Base-by-base conservation (phyloP, 345 rosid species). In the Syzygium oleosum region DNA sequence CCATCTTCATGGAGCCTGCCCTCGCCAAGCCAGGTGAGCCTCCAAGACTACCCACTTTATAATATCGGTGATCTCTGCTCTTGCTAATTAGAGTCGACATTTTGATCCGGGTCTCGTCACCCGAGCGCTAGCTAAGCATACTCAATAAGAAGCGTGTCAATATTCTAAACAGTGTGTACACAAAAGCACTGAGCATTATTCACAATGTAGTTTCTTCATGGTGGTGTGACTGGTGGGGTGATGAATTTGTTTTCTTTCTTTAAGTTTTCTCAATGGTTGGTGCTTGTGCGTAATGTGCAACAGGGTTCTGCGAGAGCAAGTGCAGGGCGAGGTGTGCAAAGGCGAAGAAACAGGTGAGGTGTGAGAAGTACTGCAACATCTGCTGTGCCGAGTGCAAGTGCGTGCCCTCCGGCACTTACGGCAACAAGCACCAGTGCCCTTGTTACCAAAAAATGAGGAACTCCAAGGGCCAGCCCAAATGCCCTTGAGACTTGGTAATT, bases 321-420 rank as follows among this genome's bases (percentile, higher is more conserved):
- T 93, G 95, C 92, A 78, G 54, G 78, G 85, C 16, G 55, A 91
- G 95, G 88, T 93, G 95, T 83, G 90, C 80, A 5, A 86, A 88
- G 86, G 94, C 94, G 6, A 90, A 92, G n/a, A 54, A 85, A 38
- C 41, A 53, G 87, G 85, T 87, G 34, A 78, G 93, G 86, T 92
- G 95, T 90, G 52, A 89, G 84, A 93, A 92, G 84, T 91, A 91
- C 86, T 93, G 95, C 84, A 90, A 90, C 54, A 89, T 92, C 27
- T 93, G 95, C 87, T 93, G 95, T 78, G 84, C n/a, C 41, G 84
- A 89, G 88, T 93, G 95, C 93, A 88, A 90, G 86, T 93, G 95
- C 88, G 95, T 93, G 46, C 95, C 95, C 52, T 92, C 94, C 68
- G 92, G 94, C 86, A 92, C 94, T 43, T 88, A 88, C n/a, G 91